Evolutionary conservation across 139 green algal genomes (phyloP).

Genomic region (Haematococcus sp.): DNA sequence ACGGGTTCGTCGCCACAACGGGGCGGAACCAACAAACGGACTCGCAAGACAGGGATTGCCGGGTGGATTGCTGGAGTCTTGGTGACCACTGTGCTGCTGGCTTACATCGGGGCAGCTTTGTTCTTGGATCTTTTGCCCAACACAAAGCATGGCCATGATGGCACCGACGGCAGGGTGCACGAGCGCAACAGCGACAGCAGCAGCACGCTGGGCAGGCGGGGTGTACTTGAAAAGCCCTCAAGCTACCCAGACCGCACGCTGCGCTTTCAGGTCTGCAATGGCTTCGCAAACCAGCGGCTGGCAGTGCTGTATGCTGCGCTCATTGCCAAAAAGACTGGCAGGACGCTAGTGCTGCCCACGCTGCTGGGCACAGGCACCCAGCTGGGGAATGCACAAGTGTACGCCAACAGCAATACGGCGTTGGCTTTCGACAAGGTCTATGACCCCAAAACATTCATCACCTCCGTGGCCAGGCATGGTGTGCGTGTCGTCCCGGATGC

Average conservation of each 20-base stretch:
- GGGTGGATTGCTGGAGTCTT: too few species aligned
- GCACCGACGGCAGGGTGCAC: too few species aligned
- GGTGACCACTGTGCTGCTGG: too few species aligned
- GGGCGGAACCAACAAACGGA: too few species aligned
- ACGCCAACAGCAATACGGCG: background rate
- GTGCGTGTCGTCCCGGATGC: background rate
- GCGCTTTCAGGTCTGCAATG: constrained; percentile 43
- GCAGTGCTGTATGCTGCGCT: constrained; percentile 32
- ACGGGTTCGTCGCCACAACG: too few species aligned
- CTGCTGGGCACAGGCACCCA: constrained; percentile 35
- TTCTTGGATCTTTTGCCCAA: too few species aligned
- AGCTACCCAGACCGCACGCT: constrained; percentile 8
- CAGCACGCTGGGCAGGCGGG: too few species aligned
- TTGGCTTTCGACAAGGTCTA: background rate
- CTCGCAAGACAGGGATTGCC: too few species aligned
- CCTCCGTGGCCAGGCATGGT: background rate
- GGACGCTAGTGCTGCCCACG: constrained; percentile 27
- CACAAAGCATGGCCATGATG: too few species aligned
- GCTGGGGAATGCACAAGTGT: background rate
- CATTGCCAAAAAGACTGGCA: constrained; percentile 16
- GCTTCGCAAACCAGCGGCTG: constrained; percentile 48
- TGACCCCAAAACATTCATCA: constrained; percentile 2
- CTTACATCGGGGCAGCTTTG: too few species aligned
- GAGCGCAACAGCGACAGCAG: too few species aligned
- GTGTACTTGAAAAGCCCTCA: too few species aligned